A percentile compares a stretch with the other conserved stretches of the same genome.
These are phyloP conservation scores for Metschnikowia corniflorae DNA, from an alignment of 805 yeast genomes.

Conservation along the genomic window DNA sequence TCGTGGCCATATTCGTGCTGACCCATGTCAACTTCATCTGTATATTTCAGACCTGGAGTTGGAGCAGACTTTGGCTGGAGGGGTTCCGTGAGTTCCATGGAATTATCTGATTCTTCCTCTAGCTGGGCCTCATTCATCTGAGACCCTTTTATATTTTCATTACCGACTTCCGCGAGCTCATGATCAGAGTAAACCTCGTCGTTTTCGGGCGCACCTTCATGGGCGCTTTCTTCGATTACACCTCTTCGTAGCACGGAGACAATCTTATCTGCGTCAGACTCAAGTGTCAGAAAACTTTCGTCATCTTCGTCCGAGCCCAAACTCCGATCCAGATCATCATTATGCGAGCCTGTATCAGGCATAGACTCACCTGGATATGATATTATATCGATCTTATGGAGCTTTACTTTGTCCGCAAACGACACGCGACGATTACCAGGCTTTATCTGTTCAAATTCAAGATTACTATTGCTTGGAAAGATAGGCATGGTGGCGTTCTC, in stretches of 20 bases:
- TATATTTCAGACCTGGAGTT: neutral
- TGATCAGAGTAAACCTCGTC: neutral
- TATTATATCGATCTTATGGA: conserved; percentile 50
- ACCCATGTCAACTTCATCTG: neutral
- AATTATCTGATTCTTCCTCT: conserved; percentile 18
- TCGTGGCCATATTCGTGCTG: neutral
- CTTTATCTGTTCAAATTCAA: neutral
- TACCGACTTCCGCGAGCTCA: neutral
- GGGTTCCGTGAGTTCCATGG: conserved; percentile 31
- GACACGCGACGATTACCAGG: conserved; percentile 55
- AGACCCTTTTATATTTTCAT: neutral
- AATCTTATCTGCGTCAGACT: conserved; percentile 20
- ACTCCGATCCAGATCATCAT: conserved; percentile 1
- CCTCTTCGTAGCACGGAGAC: conserved; percentile 11
- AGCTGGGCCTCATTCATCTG: neutral
- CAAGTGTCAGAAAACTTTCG: conserved; percentile 16
- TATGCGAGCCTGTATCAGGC: neutral
- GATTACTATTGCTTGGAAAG: neutral
- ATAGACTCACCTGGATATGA: conserved; percentile 13
- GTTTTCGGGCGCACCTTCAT: too few species aligned
- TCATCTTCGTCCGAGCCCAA: too few species aligned
- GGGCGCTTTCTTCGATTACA: neutral
- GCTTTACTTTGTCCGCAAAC: conserved; percentile 71
- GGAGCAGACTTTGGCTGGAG: neutral
- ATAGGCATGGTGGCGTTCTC: conserved; percentile 15